Evolutionary conservation across 169 alveolate genomes (phyloP), one percentile per base, ranked within the genome.

Genomic region (Plasmodium malariae): DNA sequence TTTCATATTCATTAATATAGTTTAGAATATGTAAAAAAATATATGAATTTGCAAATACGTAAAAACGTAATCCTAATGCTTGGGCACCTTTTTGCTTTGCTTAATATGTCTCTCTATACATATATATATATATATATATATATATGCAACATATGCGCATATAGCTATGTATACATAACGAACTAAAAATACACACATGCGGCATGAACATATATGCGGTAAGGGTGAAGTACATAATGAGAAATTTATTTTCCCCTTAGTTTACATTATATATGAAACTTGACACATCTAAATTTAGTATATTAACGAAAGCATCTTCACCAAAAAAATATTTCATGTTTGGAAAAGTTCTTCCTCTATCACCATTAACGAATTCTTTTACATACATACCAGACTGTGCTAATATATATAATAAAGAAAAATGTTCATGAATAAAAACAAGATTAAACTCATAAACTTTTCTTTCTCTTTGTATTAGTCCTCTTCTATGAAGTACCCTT

Each of bases 291-390:
- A 86, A 48, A 72, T 86, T 86, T 70, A 86, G 70, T 55, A 86
- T 70, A 57, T 86, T 86, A 30, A 86, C 92, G 49, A 40, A 86
- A 0, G 87, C 34, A 37, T 86, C 34, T 5, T 76, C 91, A 30
- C 43, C 88, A 40, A 97, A 88, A 70, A 97, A 37, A 28, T 94
- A 88, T 55, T 96, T 96, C 32, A 97, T 63, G 72, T 93, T 95
- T 45, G 98, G 98, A 7, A 80, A 80, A 26, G 98, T 97, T 88
- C 98, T 96, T 74, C 97, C 97, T 59, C 96, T 87, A 92, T 97
- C 98, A 57, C 98, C 97, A 94, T 95, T 96, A 43, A 97, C 96
- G 88, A 97, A 97, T 91, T 97, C 98, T 93, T 97, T 97, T 30
- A 97, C 95, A 87, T 97, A 97, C 62, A 97, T 96, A 17, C 98